Conservation (phyloP, 2,329 filamentous ascomycete genomes). For the Calonectria naviculata region DNA sequence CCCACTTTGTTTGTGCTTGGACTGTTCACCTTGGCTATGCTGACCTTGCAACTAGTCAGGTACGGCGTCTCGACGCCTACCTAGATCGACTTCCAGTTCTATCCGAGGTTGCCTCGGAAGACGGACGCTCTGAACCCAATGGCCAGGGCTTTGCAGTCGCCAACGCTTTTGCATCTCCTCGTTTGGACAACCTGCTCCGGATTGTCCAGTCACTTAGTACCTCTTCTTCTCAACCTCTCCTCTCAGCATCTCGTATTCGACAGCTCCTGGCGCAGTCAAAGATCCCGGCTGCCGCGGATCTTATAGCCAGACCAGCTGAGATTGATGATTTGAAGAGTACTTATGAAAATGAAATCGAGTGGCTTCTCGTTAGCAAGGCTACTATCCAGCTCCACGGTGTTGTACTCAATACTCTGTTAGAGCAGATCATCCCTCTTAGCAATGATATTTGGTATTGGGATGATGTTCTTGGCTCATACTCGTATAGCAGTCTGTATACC, state of each 20-base stretch:
- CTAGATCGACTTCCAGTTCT: conserved; percentile 68
- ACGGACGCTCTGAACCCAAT: conserved; percentile 51
- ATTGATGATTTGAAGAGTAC: conserved; percentile 50
- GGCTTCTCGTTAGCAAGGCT: conserved; percentile 91
- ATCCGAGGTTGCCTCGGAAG: conserved; percentile 53
- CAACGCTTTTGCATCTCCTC: conserved; percentile 60
- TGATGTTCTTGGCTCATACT: conserved; percentile 82
- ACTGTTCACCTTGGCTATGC: conserved; percentile 3
- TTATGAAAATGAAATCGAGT: conserved; percentile 85
- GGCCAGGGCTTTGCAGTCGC: conserved; percentile 48
- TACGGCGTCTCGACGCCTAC: conserved; percentile 72
- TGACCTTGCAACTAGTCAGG: conserved; percentile 58
- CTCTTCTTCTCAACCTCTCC: conserved; percentile 70
- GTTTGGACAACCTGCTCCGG: conserved; percentile 71
- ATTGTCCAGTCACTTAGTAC: conserved; percentile 79
- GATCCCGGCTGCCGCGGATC: conserved; percentile 57
- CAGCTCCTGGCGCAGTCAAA: conserved; percentile 72
- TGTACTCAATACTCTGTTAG: conserved; percentile 79
- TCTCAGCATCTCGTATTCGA: conserved; percentile 70
- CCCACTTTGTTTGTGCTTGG: conserved; percentile 8
- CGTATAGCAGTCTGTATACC: conserved; percentile 84
- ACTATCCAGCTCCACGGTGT: conserved; percentile 91
- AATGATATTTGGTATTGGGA: conserved; percentile 98
- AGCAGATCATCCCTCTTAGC: conserved; percentile 84
- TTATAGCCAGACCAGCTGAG: conserved; percentile 39